Base-by-base conservation (phyloP, 495 filamentous ascomycete species). In the Diplogelasinospora grovesii region DNA sequence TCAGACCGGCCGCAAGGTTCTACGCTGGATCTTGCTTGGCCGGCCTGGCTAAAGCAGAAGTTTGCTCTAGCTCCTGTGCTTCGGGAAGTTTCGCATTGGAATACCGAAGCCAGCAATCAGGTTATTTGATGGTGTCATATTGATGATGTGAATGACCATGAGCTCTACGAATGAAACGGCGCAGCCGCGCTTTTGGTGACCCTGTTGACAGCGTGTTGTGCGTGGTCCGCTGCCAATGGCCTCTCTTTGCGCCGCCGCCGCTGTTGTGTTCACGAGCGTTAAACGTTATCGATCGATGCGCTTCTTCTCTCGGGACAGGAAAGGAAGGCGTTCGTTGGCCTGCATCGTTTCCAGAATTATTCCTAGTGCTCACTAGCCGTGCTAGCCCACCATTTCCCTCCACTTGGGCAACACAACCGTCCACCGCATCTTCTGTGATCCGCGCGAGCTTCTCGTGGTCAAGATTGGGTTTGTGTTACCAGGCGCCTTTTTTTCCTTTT, bases 301-400 rank as follows among this genome's bases (percentile, higher is more conserved):
- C n/a, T n/a, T n/a, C n/a, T n/a, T n/a, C n/a, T n/a, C n/a, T n/a
- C n/a, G n/a, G n/a, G n/a, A n/a, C n/a, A n/a, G n/a, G n/a, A n/a
- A n/a, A 20, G 32, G 8, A 9, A 35, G 34, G 7, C 7, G 27
- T 16, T 41, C n/a, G 36, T 41, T 46, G 19, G 41, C 20, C 24
- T 30, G 27, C 24, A 16, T 39, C n/a, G n/a, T 24, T 50, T 50
- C 47, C 39, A 54, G 48, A 54, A 52, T 33, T 33, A 8, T 51
- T 39, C 42, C 35, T 41, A 33, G 41, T 46, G 44, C 43, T 47
- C 31, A n/a, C 39, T 23, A 23, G 45, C 15, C 13, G 29, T n/a
- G 7, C n/a, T 31, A 16, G 30, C 27, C 36, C 23, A 29, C 36
- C 30, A 10, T 42, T 27, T 36, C 41, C 40, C 23, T 20, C 43